Evolutionary conservation across 2,329 filamentous ascomycete genomes (phyloP), one percentile per base, ranked within the genome.

Genomic region (Ophiosphaerella korrae): DNA sequence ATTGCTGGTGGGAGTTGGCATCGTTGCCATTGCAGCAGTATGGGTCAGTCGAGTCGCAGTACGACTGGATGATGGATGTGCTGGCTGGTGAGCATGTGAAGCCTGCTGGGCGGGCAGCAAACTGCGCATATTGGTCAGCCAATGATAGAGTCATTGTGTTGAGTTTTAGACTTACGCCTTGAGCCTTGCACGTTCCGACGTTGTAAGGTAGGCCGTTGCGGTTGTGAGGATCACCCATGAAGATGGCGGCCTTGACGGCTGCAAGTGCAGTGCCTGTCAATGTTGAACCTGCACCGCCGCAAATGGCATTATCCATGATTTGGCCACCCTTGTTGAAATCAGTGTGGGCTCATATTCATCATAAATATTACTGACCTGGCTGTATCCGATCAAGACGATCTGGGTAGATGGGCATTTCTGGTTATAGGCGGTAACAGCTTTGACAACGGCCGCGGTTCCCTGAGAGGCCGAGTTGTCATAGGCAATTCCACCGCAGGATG

Each of bases 21-120:
- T 87, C 78, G 60, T 79, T 85, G 42, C 85, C 86, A 36, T 81
- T 85, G 72, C 84, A 88, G 78, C 86, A 88, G 74, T 85, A 88
- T 0, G 84, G 84, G 56, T 88, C 85, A 3, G 80, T 64, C 4
- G 80, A 74, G 60, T 88, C 85, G 68, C 86, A 88, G 77, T 88
- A 88, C 4, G 82, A 84, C 73, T 86, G 75, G 59, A 88, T 82
- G 62, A 82, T 84, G 65, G 71, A 77, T 32, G 76, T 77, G 8
- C 56, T 77, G 5, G 82, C 79, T 1, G 78, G 77, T 3, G 68
- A 58, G 73, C 85, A 88, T 38, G 71, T 73, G 70, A 84, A 87
- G 23, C 83, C 83, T 4, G 75, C 62, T 0, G 83, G 79, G 4
- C 85, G 82, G 29, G 84, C 80, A 45, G 83, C 82, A 53, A 88